A percentile compares a stretch with the other conserved stretches of the same genome.
Conservation (phyloP, 2,329 filamentous ascomycete genomes). For the Penicillium psychrosexuale region DNA sequence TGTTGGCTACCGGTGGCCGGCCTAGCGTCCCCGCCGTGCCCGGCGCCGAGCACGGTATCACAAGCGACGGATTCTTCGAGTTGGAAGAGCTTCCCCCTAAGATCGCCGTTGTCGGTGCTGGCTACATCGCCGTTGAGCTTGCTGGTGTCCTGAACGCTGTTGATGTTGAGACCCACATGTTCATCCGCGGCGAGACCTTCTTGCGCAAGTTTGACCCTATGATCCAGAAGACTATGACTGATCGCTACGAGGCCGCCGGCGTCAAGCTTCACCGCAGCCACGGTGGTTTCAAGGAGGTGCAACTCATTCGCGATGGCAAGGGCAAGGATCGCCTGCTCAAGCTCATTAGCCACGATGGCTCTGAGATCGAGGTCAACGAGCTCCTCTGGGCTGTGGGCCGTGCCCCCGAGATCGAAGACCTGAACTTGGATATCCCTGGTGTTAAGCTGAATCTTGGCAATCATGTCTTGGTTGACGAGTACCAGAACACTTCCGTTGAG, state of each 20-base stretch:
- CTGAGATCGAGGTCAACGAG: slow-evolving; percentile 48
- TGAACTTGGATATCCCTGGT: slow-evolving; percentile 43
- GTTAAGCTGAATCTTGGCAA: slow-evolving; percentile 42
- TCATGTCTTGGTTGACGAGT: slow-evolving; percentile 49
- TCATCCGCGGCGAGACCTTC: slow-evolving; percentile 49
- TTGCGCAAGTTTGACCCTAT: slow-evolving; percentile 53
- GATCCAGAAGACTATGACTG: slow-evolving; percentile 52
- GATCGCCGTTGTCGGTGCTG: slow-evolving; percentile 50
- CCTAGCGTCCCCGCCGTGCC: slow-evolving; percentile 44
- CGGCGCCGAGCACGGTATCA: slow-evolving; percentile 51
- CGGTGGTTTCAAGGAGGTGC: slow-evolving; percentile 48
- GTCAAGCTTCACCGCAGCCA: slow-evolving; percentile 49
- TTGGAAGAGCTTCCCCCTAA: slow-evolving; percentile 51
- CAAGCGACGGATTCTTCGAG: slow-evolving; percentile 52
- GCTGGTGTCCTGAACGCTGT: slow-evolving; percentile 51
- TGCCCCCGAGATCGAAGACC: slow-evolving; percentile 43
- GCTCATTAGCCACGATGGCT: slow-evolving; percentile 43
- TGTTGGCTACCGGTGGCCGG: slow-evolving; percentile 49
- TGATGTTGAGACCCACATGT: slow-evolving; percentile 51
- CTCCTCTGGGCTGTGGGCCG: slow-evolving; percentile 52
- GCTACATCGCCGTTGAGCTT: slow-evolving; percentile 53
- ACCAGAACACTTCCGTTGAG: slow-evolving; percentile 48
- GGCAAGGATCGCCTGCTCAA: slow-evolving; percentile 48
- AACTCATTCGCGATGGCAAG: slow-evolving; percentile 46
- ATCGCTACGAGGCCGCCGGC: slow-evolving; percentile 50